Percentiles rank a stretch among this genome's conserved stretches.
Conservation (phyloP, 1,139 yeast genomes). For the Sugiyamaella xylanicola region DNA sequence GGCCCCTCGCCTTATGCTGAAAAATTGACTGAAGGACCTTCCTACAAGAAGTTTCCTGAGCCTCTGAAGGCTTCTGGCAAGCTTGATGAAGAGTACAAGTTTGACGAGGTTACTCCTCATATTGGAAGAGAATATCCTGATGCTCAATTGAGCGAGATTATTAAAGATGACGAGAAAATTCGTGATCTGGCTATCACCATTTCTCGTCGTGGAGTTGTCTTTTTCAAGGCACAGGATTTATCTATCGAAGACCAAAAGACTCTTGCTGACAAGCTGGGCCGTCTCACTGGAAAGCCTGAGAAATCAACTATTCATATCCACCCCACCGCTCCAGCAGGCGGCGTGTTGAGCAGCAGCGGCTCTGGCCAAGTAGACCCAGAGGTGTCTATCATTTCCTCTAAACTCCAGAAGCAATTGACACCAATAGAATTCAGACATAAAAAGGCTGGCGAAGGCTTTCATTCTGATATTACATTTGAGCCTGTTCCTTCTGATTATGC, state of each 20-base stretch:
- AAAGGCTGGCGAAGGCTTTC: slow-evolving; percentile 42
- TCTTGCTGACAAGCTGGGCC: slow-evolving; percentile 61
- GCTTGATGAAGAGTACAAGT: slow-evolving; percentile 32
- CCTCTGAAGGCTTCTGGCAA: slow-evolving; percentile 27
- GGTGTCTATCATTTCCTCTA: slow-evolving; percentile 35
- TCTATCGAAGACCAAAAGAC: slow-evolving; percentile 54
- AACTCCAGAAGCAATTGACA: slow-evolving; percentile 31
- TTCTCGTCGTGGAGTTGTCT: slow-evolving; percentile 66
- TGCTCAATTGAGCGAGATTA: slow-evolving; percentile 48
- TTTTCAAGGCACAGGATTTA: slow-evolving; percentile 65
- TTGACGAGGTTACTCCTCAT: slow-evolving; percentile 35
- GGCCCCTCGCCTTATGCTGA: slow-evolving; percentile 37
- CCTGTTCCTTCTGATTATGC: slow-evolving; percentile 50
- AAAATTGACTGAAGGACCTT: slow-evolving; percentile 25
- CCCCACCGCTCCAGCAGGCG: slow-evolving; percentile 39
- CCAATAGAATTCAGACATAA: slow-evolving; percentile 16
- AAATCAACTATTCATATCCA: slow-evolving; percentile 61
- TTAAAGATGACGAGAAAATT: slow-evolving; percentile 50
- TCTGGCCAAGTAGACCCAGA: slow-evolving; percentile 27
- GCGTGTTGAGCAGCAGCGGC: slow-evolving; percentile 28
- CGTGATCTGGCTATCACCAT: slow-evolving; percentile 62
- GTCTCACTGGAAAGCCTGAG: slow-evolving; percentile 65
- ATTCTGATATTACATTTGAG: slow-evolving; percentile 52
- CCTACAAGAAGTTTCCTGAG: slow-evolving; percentile 19
- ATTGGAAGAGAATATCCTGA: slow-evolving; percentile 37